Base-by-base conservation (phyloP, 108 stramenopile genomes). In the Nitzschia sp. region DNA sequence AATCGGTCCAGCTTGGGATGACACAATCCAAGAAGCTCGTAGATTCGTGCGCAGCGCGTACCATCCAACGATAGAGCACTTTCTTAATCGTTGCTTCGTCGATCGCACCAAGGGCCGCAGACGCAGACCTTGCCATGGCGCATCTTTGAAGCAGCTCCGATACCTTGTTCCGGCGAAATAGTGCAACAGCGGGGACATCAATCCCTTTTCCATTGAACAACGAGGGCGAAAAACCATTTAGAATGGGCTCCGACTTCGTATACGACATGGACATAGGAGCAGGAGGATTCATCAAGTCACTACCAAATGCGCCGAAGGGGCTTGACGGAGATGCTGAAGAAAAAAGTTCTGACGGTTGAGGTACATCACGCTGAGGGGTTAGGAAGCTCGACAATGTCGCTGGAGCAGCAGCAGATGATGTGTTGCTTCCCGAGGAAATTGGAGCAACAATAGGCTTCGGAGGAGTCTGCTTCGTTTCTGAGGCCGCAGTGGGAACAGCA, bases 1-100 rank as follows among this genome's bases (percentile, higher is more conserved):
- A 64, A 59, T 95, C 93, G 26, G 71, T 79, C 93, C 93, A 95
- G 49, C 90, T 91, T 1, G 93, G 93, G 66, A 95, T 89, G 48
- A 95, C 74, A 35, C 83, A 86, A 72, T 95, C 93, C 26, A 91
- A 30, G 56, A 75, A 90, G 46, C 83, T 60, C 33, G 78, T 62
- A 5, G 67, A 68, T 46, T 85, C 86, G 38, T 95, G 91, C n/a
- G 89, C 82, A 17, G 90, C 89, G 45, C 94, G 79, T 35, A 86
- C 77, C 34, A 92, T 88, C 94, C 94, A 95, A 28, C 89, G 83
- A 66, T 86, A 90, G 25, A 95, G 51, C 27, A 92, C 87, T 26
- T 84, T 63, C 64, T 83, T 84, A 33, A 89, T 47, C 3, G 73
- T 72, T 34, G 64, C 60, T 35, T 78, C 82, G 66, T 82, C 68